A percentile compares a stretch with the other conserved stretches of the same genome.
phyloP scores from a whole-genome alignment of 2,329 filamentous ascomycete species.

The Cercospora sojina region DNA sequence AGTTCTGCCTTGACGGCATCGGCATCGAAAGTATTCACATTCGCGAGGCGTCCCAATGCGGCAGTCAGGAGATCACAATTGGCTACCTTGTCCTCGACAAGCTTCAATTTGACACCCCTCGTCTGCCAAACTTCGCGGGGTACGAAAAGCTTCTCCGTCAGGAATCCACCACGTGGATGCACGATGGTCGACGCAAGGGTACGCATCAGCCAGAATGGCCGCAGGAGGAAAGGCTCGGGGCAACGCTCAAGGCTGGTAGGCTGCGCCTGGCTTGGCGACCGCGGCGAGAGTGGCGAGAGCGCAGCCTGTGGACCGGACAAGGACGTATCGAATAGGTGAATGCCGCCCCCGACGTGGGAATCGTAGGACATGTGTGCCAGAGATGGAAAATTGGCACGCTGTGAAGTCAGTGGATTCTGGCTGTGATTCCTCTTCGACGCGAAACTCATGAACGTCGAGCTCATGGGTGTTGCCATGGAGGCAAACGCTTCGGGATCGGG shows the following conservation, averaged over 20 bases:
- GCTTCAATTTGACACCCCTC: slow-evolving; percentile 88
- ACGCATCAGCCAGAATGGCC: slow-evolving; percentile 97
- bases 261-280: slow-evolving; percentile 54
- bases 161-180: slow-evolving; percentile 86
- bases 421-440: slow-evolving; percentile 36
- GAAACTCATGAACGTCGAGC: slow-evolving; percentile 61
- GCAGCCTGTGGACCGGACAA: slow-evolving; percentile 29
- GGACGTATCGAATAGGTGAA: slow-evolving; percentile 74
- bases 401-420: slow-evolving; percentile 33
- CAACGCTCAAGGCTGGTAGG: slow-evolving; percentile 86
- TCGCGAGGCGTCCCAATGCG: slow-evolving; percentile 67
- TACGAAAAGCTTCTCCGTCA: slow-evolving; percentile 88
- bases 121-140: slow-evolving; percentile 92
- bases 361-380: slow-evolving; percentile 50
- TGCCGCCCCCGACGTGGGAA: slow-evolving; percentile 64
- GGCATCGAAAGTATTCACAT: slow-evolving; percentile 84
- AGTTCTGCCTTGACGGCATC: slow-evolving; percentile 93
- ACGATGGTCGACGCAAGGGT: slow-evolving; percentile 88
- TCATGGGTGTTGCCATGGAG: slow-evolving; percentile 71
- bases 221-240: slow-evolving; percentile 81
- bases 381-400: slow-evolving; percentile 45
- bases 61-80: slow-evolving; percentile 90
- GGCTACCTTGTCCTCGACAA: slow-evolving; percentile 87
- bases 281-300: slow-evolving; percentile 34
- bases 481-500: slow-evolving; percentile 61